phyloP scores from a whole-genome alignment of 257 asterid genomes.

The Cordia subcordata region DNA sequence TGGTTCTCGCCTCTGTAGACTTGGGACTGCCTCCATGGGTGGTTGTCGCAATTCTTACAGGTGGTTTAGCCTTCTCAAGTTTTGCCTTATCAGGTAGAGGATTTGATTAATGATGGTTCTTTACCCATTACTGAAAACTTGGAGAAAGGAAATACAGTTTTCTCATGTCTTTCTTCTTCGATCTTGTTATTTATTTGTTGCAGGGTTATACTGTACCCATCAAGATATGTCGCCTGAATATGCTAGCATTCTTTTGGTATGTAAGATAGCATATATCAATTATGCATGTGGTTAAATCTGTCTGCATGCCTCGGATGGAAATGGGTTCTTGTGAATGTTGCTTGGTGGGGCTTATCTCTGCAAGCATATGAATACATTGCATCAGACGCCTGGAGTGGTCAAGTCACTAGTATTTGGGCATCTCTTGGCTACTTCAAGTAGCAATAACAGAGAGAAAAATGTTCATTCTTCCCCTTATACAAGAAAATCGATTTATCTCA shows the following conservation, averaged over 20 bases:
- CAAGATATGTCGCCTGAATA: slow-evolving; percentile 98
- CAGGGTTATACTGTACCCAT: slow-evolving; percentile 95
- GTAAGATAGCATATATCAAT: slow-evolving; percentile 12
- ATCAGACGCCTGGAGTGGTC: no score
- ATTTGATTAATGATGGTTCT: background rate
- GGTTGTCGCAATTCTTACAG: slow-evolving; percentile 64
- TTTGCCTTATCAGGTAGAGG: slow-evolving; percentile 87
- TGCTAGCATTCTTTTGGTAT: slow-evolving; percentile 92
- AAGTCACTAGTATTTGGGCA: no score
- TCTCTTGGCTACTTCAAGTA: no score
- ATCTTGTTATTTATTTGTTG: slow-evolving; percentile 15
- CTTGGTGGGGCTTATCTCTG: no score
- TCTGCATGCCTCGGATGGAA: no score
- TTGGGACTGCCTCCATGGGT: slow-evolving; percentile 88
- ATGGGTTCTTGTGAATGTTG: no score
- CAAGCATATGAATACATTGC: no score
- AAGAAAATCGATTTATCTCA: no score
- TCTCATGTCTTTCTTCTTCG: background rate
- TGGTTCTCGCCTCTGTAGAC: slow-evolving; percentile 83
- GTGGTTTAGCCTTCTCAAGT: slow-evolving; percentile 86
- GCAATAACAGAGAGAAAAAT: no score
- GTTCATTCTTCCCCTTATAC: no score
- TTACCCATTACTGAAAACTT: background rate
- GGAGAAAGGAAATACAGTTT: slow-evolving; percentile 7
- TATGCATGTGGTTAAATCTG: background rate